Conservation (phyloP, 2,329 filamentous ascomycete species). For the Colletotrichum brevisporum region DNA sequence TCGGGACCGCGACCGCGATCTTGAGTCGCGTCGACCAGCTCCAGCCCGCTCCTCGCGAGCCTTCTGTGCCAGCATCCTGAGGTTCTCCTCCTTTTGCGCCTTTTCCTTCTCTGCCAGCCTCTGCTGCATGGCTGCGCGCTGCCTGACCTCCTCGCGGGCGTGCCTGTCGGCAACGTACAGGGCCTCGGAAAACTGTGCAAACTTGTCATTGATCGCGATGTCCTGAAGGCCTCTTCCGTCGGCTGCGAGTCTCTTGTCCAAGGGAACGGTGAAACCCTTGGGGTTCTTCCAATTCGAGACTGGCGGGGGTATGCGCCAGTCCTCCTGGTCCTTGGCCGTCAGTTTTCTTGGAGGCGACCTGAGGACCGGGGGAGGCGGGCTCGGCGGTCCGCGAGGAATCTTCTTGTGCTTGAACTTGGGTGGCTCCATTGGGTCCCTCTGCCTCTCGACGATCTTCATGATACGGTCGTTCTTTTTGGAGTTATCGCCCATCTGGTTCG, state of each 20-base stretch:
- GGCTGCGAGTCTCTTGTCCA: conserved; percentile 95
- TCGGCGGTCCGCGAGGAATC: conserved; percentile 92
- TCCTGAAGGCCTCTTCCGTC: conserved; percentile 94
- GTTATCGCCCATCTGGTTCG: conserved; percentile 94
- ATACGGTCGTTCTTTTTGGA: conserved; percentile 93
- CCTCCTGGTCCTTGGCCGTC: conserved; percentile 96
- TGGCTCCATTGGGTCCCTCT: conserved; percentile 95
- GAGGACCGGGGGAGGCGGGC: conserved; percentile 93
- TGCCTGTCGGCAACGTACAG: conserved; percentile 95
- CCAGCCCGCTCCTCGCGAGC: conserved; percentile 85
- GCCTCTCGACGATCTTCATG: conserved; percentile 97
- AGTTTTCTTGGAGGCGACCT: conserved; percentile 95
- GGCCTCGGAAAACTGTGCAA: conserved; percentile 95
- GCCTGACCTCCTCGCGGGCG: conserved; percentile 94
- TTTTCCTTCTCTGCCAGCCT: conserved; percentile 97
- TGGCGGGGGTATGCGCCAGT: conserved; percentile 89
- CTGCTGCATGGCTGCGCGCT: conserved; percentile 95
- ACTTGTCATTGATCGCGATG: conserved; percentile 97
- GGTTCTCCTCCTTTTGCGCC: conserved; percentile 90
- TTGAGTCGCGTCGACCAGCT: conserved; percentile 59
- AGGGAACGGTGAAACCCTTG: conserved; percentile 95
- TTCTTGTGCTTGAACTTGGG: conserved; percentile 99
- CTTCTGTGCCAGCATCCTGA: conserved; percentile 90
- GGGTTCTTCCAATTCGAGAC: conserved; percentile 99
- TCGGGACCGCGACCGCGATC: conserved; percentile 56